Percentiles rank a stretch among this genome's conserved stretches.
Evolutionary conservation across 1,139 yeast genomes (phyloP).

Genomic region (Geotrichum phurueaensis): DNA sequence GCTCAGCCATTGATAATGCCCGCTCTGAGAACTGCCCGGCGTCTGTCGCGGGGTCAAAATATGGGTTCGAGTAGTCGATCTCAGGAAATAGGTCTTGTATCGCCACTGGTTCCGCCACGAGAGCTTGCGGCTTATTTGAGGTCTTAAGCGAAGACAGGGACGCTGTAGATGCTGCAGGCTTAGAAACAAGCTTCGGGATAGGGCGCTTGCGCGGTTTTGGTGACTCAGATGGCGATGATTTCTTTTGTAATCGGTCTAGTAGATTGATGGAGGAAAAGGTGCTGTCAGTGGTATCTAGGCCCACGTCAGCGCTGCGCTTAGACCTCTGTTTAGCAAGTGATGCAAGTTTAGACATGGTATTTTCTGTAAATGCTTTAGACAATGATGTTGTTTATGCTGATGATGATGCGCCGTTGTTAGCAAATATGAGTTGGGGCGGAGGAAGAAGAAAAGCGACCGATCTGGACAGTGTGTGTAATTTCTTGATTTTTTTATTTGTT

Average conservation of each 20-base stretch:
- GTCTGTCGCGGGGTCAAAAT: background rate
- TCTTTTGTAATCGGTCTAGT: slow-evolving; percentile 10
- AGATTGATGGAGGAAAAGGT: slow-evolving; percentile 12
- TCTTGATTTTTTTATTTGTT: background rate
- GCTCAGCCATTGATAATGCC: background rate
- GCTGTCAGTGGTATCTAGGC: slow-evolving; percentile 7
- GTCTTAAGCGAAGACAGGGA: background rate
- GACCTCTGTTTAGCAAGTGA: slow-evolving; percentile 16
- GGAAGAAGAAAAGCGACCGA: background rate
- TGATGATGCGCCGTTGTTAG: background rate
- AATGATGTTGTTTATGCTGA: background rate
- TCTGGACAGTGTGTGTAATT: background rate
- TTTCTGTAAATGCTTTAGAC: background rate
- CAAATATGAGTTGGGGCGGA: background rate
- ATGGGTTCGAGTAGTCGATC: slow-evolving; percentile 7
- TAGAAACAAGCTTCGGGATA: slow-evolving; percentile 6
- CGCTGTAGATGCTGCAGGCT: background rate
- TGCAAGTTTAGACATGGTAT: slow-evolving; percentile 17
- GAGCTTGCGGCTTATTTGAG: background rate
- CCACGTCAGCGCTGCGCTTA: slow-evolving; percentile 6
- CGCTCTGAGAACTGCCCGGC: background rate
- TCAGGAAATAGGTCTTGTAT: slow-evolving; percentile 12
- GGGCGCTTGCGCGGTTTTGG: background rate
- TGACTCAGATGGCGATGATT: background rate
- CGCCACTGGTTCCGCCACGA: background rate